Conservation (phyloP, 2,329 filamentous ascomycete species). For the Pseudopyrenochaeta lycopersici region DNA sequence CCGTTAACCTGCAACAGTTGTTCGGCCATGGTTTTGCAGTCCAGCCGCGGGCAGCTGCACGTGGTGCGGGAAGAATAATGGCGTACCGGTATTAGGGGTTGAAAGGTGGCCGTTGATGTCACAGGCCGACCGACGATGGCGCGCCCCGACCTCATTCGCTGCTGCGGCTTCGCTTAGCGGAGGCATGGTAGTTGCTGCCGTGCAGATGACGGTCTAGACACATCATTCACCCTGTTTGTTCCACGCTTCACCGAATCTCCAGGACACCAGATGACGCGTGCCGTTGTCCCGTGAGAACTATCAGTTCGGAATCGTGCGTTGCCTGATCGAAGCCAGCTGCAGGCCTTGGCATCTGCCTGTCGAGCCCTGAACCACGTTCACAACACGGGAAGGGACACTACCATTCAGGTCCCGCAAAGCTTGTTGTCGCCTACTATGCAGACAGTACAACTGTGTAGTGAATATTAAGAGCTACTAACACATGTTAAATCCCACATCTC, state of each 20-base stretch:
- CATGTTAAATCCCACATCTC: no score
- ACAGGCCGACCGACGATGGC: constrained; percentile 39
- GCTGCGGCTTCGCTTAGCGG: constrained; percentile 42
- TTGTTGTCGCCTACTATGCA: no score
- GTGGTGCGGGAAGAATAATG: constrained; percentile 44
- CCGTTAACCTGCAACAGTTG: constrained; percentile 45
- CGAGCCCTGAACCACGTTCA: no score
- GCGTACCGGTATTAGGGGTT: constrained; percentile 34
- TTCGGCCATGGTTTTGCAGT: constrained; percentile 40
- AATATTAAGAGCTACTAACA: no score
- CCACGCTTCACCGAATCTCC: constrained; percentile 3
- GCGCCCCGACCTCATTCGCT: constrained; percentile 38
- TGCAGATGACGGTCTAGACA: constrained; percentile 35
- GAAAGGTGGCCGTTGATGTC: constrained; percentile 49
- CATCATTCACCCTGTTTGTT: constrained; percentile 26
- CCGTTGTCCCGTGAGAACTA: not conserved
- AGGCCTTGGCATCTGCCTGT: not conserved
- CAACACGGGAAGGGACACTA: not conserved
- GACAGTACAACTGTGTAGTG: no score
- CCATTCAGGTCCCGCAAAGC: no score
- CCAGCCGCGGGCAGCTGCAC: constrained; percentile 35
- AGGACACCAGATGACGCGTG: constrained; percentile 6
- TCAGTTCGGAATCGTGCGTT: not conserved
- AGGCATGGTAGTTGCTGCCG: constrained; percentile 31
- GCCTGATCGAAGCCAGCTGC: not conserved